A percentile compares a stretch with the other conserved stretches of the same genome.
Evolutionary conservation across 2,329 filamentous ascomycete species (phyloP).

Genomic region (Botrytis byssoidea): DNA sequence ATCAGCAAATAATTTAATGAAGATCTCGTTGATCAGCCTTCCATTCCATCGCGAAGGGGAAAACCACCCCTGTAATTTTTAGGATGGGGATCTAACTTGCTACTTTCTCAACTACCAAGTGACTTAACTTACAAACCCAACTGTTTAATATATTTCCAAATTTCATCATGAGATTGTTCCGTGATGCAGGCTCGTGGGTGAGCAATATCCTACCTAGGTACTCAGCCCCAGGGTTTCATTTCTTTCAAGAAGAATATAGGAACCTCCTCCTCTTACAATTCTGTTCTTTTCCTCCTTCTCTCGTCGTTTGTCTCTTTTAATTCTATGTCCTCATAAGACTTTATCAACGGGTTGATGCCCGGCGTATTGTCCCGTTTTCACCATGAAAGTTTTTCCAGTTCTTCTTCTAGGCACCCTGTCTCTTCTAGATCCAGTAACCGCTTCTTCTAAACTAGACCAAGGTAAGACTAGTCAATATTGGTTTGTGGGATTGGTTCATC

Average conservation of each 20-base stretch:
- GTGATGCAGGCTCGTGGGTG: slow-evolving; percentile 15
- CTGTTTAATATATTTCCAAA: neutral
- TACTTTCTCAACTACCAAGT: slow-evolving; percentile 9
- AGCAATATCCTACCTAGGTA: slow-evolving; percentile 4
- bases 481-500: slow-evolving; percentile 2
- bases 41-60: neutral
- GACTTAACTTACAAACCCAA: slow-evolving; percentile 13
- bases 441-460: slow-evolving; percentile 12
- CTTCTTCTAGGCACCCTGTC: slow-evolving; percentile 26
- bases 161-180: slow-evolving; percentile 16
- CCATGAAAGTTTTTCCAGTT: slow-evolving; percentile 27
- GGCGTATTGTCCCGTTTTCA: slow-evolving; percentile 22
- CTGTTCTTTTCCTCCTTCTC: slow-evolving; percentile 12
- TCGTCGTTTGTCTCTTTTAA: slow-evolving; percentile 17
- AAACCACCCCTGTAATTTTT: neutral
- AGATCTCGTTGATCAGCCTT: neutral
- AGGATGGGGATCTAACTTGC: slow-evolving; percentile 6
- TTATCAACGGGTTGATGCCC: slow-evolving; percentile 10
- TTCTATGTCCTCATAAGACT: slow-evolving; percentile 13
- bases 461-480: slow-evolving; percentile 18
- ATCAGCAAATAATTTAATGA: slow-evolving; percentile 15
- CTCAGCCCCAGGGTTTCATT: slow-evolving; percentile 16
- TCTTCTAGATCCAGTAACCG: slow-evolving; percentile 27
- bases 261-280: slow-evolving; percentile 14
- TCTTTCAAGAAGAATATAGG: slow-evolving; percentile 17